phyloP scores from a whole-genome alignment of 306 rosid genomes.

The Quercus engelmannii region DNA sequence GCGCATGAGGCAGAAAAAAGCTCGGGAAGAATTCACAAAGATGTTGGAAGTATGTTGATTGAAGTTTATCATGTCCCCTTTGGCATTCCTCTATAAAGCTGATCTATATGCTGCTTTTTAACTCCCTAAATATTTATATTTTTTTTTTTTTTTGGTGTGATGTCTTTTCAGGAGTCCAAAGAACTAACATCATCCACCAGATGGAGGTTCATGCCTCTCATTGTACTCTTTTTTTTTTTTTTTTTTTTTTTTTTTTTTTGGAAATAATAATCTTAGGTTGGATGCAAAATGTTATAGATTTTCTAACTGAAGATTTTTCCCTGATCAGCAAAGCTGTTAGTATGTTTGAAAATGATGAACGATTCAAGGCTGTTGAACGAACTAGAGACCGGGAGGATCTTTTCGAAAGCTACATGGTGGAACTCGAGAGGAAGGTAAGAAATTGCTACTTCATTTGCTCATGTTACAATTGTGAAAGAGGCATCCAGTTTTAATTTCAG shows the following conservation, averaged over 20 bases:
- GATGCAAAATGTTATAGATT: constrained; percentile 8
- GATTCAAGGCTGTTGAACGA: constrained; percentile 89
- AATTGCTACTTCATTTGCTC: constrained; percentile 6
- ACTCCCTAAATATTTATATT: neutral
- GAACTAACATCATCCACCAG: constrained; percentile 88
- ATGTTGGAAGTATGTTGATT: constrained; percentile 90
- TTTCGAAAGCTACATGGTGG: constrained; percentile 93
- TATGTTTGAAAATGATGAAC: constrained; percentile 90
- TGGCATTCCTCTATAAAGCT: neutral
- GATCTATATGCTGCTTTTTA: constrained; percentile 16
- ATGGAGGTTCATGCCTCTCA: constrained; percentile 69
- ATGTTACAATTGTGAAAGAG: constrained; percentile 3
- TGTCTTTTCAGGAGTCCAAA: constrained; percentile 76
- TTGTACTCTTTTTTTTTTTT: neutral
- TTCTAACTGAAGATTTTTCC: constrained; percentile 32
- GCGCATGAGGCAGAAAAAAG: constrained; percentile 91
- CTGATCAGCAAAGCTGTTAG: constrained; percentile 80
- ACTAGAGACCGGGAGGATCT: constrained; percentile 90
- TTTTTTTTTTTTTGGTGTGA: neutral
- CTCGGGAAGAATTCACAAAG: constrained; percentile 91
- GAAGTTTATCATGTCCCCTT: neutral
- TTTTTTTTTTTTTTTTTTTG: no score
- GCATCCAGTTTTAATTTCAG: constrained; percentile 12
- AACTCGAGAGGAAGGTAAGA: constrained; percentile 92
- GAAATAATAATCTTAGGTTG: neutral